Evolutionary conservation across 2,329 filamentous ascomycete genomes (phyloP).

Genomic region (Chrysoporthe deuterocubensis): DNA sequence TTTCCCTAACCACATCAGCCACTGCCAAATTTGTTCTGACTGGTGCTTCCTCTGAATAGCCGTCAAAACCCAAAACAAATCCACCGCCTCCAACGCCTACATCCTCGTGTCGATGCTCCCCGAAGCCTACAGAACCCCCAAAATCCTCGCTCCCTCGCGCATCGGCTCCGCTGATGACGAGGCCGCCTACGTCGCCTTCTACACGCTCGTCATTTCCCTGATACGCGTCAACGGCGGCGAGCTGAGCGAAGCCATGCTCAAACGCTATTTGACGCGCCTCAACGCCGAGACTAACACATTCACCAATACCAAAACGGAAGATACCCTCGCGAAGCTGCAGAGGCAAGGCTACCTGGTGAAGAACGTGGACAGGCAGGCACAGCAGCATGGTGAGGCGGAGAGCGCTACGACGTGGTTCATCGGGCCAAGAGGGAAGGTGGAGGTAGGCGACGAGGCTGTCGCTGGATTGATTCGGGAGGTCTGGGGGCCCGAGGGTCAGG

Average conservation of each 20-base stretch:
- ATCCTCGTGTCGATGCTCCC: conserved; percentile 78
- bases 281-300: conserved; percentile 74
- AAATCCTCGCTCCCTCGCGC: conserved; percentile 70
- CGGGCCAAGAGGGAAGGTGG: conserved; percentile 82
- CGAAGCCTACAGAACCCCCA: conserved; percentile 63
- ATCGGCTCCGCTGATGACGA: conserved; percentile 70
- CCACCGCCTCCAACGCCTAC: conserved; percentile 69
- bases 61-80: conserved; percentile 51
- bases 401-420: conserved; percentile 81
- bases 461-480: conserved; percentile 68
- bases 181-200: conserved; percentile 79
- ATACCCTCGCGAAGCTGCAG: conserved; percentile 73
- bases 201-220: conserved; percentile 77
- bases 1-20: background rate
- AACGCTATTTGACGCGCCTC: conserved; percentile 72
- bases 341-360: conserved; percentile 84
- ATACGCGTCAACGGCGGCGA: conserved; percentile 75
- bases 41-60: conserved; percentile 31
- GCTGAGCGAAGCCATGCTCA: conserved; percentile 78
- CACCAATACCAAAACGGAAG: conserved; percentile 75
- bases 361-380: conserved; percentile 64
- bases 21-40: background rate
- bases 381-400: conserved; percentile 62
- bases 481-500: conserved; percentile 52
- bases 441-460: conserved; percentile 79